Evolutionary conservation across 2,329 filamentous ascomycete genomes (phyloP).

Genomic region (Tolypocladium paradoxum): DNA sequence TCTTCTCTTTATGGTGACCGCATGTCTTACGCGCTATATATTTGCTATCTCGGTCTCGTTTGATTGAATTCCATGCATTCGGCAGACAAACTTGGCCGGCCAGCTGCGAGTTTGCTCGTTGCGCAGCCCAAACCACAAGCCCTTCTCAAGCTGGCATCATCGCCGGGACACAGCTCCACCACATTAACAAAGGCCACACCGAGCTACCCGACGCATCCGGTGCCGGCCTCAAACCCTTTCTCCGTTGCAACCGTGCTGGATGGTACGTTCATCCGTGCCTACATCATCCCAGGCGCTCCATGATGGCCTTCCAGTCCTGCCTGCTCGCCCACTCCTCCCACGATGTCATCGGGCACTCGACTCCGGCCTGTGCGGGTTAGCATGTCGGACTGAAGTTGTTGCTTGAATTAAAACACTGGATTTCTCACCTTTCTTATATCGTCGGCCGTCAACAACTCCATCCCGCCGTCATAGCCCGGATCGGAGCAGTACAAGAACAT

Average conservation of each 20-base stretch:
- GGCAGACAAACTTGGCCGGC: not conserved
- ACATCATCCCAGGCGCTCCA: not conserved
- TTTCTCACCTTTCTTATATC: constrained; percentile 31
- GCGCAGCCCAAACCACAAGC: not conserved
- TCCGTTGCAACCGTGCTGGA: not conserved
- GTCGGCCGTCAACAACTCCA: constrained; percentile 28
- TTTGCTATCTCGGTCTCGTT: not conserved
- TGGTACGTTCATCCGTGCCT: not conserved
- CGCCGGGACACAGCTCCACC: not conserved
- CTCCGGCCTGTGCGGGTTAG: constrained; percentile 21
- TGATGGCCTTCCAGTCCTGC: constrained; percentile 22
- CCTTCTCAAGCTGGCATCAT: not conserved
- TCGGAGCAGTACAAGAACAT: constrained; percentile 37
- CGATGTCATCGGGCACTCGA: constrained; percentile 32
- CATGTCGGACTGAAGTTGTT: too few relatives aligned
- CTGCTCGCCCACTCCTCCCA: constrained; percentile 23
- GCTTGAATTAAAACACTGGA: too few relatives aligned
- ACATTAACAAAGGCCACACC: not conserved
- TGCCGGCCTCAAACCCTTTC: not conserved
- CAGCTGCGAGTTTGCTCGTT: not conserved
- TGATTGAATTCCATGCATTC: not conserved
- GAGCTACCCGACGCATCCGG: not conserved
- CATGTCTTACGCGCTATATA: not conserved
- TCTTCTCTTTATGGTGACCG: not conserved
- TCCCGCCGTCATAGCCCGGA: constrained; percentile 38